These are phyloP conservation scores for Luzula sylvatica DNA, from an alignment of 176 grass and related monocot species.

Conservation along the genomic window DNA sequence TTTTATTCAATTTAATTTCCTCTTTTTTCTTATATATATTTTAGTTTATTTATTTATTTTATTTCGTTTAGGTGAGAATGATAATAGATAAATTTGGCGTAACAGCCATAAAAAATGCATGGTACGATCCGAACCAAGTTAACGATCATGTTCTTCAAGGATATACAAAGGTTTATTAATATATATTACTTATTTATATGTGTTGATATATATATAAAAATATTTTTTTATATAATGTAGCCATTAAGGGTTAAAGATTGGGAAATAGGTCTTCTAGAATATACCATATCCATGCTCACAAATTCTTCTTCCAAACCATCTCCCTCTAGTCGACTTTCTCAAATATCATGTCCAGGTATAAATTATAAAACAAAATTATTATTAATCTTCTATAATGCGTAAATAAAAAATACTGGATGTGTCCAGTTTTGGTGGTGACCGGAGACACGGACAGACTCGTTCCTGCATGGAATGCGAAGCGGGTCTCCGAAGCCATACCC, in stretches of 20 bases:
- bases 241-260: slow-evolving; percentile 67
- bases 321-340: slow-evolving; percentile 56
- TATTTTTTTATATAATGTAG: slow-evolving; percentile 24
- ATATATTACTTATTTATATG: neutral
- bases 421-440: slow-evolving; percentile 72
- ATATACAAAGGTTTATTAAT: slow-evolving; percentile 67
- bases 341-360: slow-evolving; percentile 80
- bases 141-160: slow-evolving; percentile 75
- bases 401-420: neutral
- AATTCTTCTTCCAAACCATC: slow-evolving; percentile 50
- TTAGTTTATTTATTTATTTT: slow-evolving; percentile 3
- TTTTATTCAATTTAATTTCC: neutral
- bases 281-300: slow-evolving; percentile 60
- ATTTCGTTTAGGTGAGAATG: slow-evolving; percentile 44
- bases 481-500: slow-evolving; percentile 44
- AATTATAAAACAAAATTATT: neutral
- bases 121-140: slow-evolving; percentile 77
- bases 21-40: slow-evolving; percentile 1
- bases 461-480: slow-evolving; percentile 69
- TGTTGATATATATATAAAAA: no score
- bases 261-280: slow-evolving; percentile 84
- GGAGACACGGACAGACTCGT: slow-evolving; percentile 73
- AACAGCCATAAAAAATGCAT: slow-evolving; percentile 51
- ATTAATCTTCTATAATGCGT: neutral
- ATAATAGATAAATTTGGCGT: slow-evolving; percentile 87